These are phyloP conservation scores for Avena insularis DNA, from an alignment of 176 grass and related monocot genomes.

Conservation along the genomic window DNA sequence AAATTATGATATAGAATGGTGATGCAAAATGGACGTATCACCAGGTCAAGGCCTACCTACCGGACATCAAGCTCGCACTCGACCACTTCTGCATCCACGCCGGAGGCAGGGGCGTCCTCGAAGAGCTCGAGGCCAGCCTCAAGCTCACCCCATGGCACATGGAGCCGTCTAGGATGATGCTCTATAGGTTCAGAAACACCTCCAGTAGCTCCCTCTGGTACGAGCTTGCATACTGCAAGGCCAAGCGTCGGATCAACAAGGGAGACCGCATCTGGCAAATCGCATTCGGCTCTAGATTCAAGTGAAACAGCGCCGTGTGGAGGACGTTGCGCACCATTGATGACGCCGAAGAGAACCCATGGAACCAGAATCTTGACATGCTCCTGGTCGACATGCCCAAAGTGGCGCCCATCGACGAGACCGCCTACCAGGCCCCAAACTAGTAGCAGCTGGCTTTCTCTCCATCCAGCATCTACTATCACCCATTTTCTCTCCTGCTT, in stretches of 20 bases:
- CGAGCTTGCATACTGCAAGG: conserved; percentile 88
- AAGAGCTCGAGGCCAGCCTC: conserved; percentile 85
- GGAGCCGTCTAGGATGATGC: conserved; percentile 90
- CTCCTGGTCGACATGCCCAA: too few species aligned
- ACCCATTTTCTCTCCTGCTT: too few species aligned
- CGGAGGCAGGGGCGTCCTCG: conserved; percentile 77
- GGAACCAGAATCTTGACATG: too few species aligned
- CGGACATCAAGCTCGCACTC: conserved; percentile 81
- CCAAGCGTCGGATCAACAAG: conserved; percentile 61
- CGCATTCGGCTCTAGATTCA: conserved; percentile 80
- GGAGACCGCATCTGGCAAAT: conserved; percentile 82
- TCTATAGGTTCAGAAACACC: conserved; percentile 91
- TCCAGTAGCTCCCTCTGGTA: conserved; percentile 97
- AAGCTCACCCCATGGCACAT: conserved; percentile 80
- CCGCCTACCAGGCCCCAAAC: too few species aligned
- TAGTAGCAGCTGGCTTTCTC: too few species aligned
- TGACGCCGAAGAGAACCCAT: too few species aligned
- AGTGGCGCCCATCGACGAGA: too few species aligned
- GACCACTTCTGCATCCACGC: conserved; percentile 99
- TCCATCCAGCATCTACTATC: too few species aligned
- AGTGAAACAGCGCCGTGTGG: conserved; percentile 90
- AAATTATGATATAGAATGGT: too few species aligned
- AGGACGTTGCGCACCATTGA: conserved; percentile 43
- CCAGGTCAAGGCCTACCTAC: conserved; percentile 62
- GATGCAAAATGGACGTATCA: too few species aligned